These are phyloP conservation scores for Biscogniauxia sp. DNA, from an alignment of 2,329 filamentous ascomycete genomes.

Conservation along the genomic window DNA sequence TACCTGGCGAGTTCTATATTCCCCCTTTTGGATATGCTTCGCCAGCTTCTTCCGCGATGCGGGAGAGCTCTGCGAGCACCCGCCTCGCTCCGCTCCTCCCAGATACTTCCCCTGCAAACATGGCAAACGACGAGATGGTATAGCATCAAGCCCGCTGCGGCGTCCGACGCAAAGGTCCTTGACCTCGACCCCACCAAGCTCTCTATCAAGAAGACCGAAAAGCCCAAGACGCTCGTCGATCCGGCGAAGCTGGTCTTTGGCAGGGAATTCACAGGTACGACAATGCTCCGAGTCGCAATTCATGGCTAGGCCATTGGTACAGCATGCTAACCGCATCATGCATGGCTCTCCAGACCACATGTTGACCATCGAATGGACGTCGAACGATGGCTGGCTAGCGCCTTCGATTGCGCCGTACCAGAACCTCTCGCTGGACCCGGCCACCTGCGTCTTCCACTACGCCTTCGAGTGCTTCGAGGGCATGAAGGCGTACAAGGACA, in stretches of 20 bases:
- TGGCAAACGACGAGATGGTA: slow-evolving; percentile 42
- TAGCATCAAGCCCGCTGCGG: slow-evolving; percentile 52
- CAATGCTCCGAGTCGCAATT: not conserved
- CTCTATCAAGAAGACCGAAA: slow-evolving; percentile 68
- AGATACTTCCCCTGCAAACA: slow-evolving; percentile 27
- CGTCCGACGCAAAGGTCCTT: slow-evolving; percentile 53
- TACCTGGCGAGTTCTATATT: too few relatives aligned
- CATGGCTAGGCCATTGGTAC: too few relatives aligned
- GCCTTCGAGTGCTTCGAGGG: slow-evolving; percentile 98
- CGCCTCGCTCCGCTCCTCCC: slow-evolving; percentile 29
- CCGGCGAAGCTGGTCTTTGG: slow-evolving; percentile 87
- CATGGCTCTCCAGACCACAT: slow-evolving; percentile 72
- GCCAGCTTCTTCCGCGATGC: slow-evolving; percentile 42
- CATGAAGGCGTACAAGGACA: slow-evolving; percentile 98
- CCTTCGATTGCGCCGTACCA: slow-evolving; percentile 91
- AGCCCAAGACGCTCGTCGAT: slow-evolving; percentile 71
- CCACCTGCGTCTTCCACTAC: slow-evolving; percentile 97
- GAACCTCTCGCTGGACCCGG: slow-evolving; percentile 93
- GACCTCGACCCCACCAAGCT: slow-evolving; percentile 78
- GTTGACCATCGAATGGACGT: slow-evolving; percentile 92
- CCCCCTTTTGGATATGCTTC: slow-evolving; percentile 40
- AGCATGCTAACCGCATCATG: not conserved
- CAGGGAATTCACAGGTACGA: slow-evolving; percentile 78
- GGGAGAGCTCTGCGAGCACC: slow-evolving; percentile 35
- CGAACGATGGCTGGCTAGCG: slow-evolving; percentile 75